Evolutionary conservation across 192 early-diverging fungal genomes (phyloP).

Genomic region (Backusella psychrophila): DNA sequence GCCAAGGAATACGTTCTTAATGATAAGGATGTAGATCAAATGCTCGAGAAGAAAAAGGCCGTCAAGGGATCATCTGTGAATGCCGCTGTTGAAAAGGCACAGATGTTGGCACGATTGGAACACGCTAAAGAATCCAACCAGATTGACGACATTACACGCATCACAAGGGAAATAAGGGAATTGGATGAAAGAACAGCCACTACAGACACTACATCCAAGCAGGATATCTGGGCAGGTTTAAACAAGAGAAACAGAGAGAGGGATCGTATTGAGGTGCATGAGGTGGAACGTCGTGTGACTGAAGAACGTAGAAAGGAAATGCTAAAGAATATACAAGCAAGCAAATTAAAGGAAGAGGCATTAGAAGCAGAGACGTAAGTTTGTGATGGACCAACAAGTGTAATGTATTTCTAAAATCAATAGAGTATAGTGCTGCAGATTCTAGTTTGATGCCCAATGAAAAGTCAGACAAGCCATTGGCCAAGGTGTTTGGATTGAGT

Average conservation of each 20-base stretch:
- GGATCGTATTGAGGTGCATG: conserved; percentile 44
- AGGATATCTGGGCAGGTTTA: conserved; percentile 52
- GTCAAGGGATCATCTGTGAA: conserved; percentile 37
- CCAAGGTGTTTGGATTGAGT: conserved; percentile 1
- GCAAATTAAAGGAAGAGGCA: background rate
- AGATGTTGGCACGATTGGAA: conserved; percentile 46
- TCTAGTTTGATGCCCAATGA: background rate
- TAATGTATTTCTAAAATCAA: too few species aligned
- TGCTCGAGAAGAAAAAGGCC: conserved; percentile 56
- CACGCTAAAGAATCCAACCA: conserved; percentile 51
- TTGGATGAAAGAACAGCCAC: conserved; percentile 34
- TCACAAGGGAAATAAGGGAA: conserved; percentile 38
- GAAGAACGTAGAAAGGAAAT: conserved; percentile 19
- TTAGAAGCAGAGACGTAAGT: background rate
- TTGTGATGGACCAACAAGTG: background rate
- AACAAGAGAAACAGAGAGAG: conserved; percentile 54
- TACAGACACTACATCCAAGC: conserved; percentile 25
- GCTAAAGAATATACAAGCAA: background rate
- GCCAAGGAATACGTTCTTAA: conserved; percentile 62
- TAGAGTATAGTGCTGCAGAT: background rate
- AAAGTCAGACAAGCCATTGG: background rate
- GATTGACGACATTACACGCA: conserved; percentile 39
- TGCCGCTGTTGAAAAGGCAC: conserved; percentile 44
- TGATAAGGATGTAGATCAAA: conserved; percentile 59
- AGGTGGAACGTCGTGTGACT: conserved; percentile 33